Conservation (phyloP, 2,329 filamentous ascomycete species). For the Fusarium ambrosium region DNA sequence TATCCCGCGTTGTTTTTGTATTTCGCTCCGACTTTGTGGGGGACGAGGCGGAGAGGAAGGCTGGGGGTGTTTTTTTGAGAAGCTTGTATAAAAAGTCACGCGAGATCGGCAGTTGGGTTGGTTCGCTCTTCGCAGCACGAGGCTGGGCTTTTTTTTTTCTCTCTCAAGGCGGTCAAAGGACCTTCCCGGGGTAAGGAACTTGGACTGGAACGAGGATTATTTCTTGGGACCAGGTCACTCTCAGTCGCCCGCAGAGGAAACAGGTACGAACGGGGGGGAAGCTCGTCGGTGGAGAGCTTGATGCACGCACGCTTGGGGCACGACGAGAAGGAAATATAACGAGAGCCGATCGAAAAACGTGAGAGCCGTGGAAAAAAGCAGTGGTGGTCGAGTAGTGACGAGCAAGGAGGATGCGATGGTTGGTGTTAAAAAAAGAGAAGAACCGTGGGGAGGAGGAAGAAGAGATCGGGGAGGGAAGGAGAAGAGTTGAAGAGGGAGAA, state of each 20-base stretch:
- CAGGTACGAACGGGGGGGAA: not conserved
- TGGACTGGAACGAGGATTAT: conserved; percentile 38
- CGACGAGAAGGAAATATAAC: conserved; percentile 3
- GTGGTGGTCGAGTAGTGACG: conserved; percentile 9
- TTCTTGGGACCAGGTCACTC: conserved; percentile 20
- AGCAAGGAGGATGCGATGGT: conserved; percentile 10
- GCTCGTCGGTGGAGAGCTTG: not conserved
- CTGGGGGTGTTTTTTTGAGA: not conserved
- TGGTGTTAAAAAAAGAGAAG: conserved; percentile 18
- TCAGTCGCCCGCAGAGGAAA: conserved; percentile 2
- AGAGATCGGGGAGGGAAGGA: not conserved
- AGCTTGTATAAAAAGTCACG: conserved; percentile 38
- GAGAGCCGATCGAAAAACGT: conserved; percentile 23
- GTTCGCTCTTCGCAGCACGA: conserved; percentile 33
- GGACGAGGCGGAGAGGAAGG: conserved; percentile 5
- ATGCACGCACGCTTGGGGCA: not conserved
- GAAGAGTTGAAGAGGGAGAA: conserved; percentile 12
- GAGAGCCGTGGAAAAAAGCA: conserved; percentile 4
- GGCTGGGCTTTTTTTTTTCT: conserved; percentile 28
- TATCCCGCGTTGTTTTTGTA: conserved; percentile 1
- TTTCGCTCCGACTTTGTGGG: conserved; percentile 8
- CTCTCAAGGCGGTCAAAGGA: conserved; percentile 44
- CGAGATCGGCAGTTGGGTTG: conserved; percentile 38
- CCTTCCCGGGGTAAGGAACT: conserved; percentile 44
- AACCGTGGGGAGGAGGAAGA: not conserved